A percentile compares a stretch with the other conserved stretches of the same genome.
These are phyloP conservation scores for Phyllosticta capitalensis DNA, from an alignment of 2,329 filamentous ascomycete genomes.

Conservation along the genomic window DNA sequence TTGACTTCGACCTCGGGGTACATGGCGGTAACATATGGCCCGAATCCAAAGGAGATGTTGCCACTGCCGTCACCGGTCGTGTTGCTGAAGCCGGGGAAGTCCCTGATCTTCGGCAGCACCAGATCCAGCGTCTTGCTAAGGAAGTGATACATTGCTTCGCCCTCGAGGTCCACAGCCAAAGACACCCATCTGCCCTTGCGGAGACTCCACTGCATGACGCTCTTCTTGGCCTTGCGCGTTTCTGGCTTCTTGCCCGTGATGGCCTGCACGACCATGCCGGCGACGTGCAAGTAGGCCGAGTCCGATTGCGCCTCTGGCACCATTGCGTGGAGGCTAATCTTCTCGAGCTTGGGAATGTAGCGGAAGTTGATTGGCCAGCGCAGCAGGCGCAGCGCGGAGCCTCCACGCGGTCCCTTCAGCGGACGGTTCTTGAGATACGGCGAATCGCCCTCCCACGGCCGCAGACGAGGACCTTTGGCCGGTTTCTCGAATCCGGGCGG, in stretches of 20 bases:
- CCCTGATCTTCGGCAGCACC: slow-evolving; percentile 90
- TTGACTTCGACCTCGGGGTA: slow-evolving; percentile 95
- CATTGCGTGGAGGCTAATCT: slow-evolving; percentile 71
- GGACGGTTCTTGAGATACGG: slow-evolving; percentile 92
- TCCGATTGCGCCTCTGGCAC: slow-evolving; percentile 60
- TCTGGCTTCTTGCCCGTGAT: slow-evolving; percentile 69
- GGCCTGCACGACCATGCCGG: slow-evolving; percentile 72
- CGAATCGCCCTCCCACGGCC: slow-evolving; percentile 80
- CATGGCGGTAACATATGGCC: slow-evolving; percentile 61
- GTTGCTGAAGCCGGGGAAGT: slow-evolving; percentile 75
- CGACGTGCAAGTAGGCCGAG: slow-evolving; percentile 68
- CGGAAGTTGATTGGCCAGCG: slow-evolving; percentile 62
- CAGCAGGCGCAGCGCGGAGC: slow-evolving; percentile 59
- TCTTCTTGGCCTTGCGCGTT: slow-evolving; percentile 59
- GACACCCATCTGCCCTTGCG: slow-evolving; percentile 61
- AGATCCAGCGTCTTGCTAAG: slow-evolving; percentile 82
- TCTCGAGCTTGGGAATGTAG: slow-evolving; percentile 74
- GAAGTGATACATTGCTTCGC: slow-evolving; percentile 81
- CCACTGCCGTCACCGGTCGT: slow-evolving; percentile 77
- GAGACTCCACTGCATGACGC: slow-evolving; percentile 67
- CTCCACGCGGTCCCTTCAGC: slow-evolving; percentile 73
- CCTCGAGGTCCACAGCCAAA: slow-evolving; percentile 66
- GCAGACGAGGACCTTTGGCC: slow-evolving; percentile 56
- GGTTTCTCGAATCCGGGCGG: slow-evolving; percentile 63
- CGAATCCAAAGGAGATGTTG: slow-evolving; percentile 77